Base-by-base conservation (phyloP, 345 rosid genomes). In the Pelargonium nanum region DNA sequence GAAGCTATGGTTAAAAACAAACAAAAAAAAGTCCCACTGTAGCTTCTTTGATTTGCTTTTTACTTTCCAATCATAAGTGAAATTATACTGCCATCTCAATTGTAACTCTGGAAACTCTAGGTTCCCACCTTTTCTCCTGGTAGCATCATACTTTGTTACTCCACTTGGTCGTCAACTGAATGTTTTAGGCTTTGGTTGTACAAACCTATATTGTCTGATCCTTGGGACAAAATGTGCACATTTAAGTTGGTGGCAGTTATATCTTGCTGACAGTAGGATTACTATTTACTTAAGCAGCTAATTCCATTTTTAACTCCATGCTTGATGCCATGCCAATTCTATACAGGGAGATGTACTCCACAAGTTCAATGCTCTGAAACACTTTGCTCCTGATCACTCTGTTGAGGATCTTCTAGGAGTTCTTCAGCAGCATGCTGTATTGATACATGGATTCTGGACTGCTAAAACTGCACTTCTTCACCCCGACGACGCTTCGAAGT, bases 371-470 rank as follows among this genome's bases (percentile, higher is more conserved):
- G 74, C 75, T 72, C 81, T 93, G 17, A 84, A 75, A 83, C 76
- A 87, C 67, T 83, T 65, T 57, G 82, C 83, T 60, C 79, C 85
- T 1, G 83, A 79, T 56, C 67, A 65, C 62, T 62, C 87, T 1
- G 69, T 62, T 68, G 83, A 85, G 64, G 86, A 76, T 56, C 64
- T 84, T 57, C 53, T 87, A 59, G 61, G n/a, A 21, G 75, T 77
- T 62, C 89, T 89, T 67, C 80, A 83, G 66, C 56, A 73, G 40
- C 50, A 68, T 74, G 94, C 86, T n/a, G 66, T 57, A 26, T 71
- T 93, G 69, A 84, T 93, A 60, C 96, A 93, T 80, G 97, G 99
- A 57, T 78, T 85, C 22, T 93, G 99, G 99, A 78, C 72, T 60
- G 81, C 83, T 45, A 89, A 76, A 70, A 82, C 79, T 52, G 12